Base-by-base conservation (phyloP, 2,329 filamentous ascomycete genomes). In the Cladosporium sp. region DNA sequence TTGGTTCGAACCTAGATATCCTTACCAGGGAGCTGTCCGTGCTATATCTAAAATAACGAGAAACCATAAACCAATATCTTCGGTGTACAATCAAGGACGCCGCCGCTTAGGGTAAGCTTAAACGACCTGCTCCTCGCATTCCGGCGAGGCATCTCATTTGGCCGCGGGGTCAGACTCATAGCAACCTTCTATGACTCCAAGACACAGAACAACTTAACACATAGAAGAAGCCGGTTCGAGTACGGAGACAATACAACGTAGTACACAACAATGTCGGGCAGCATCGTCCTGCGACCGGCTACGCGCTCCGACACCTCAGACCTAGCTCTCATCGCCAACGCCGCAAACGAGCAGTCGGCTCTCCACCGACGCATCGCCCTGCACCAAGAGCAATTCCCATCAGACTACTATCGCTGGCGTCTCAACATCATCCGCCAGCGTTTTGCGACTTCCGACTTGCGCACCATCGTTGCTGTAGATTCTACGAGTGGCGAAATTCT, bases 371-470 rank as follows among this genome's bases (percentile, higher is more conserved):
- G 56, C 23, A 59, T 59, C 28, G 56, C 56, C 14, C 56, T 29
- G 5, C 14, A 46, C 35, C 56, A 59, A 46, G 21, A 44, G n/a
- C 35, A 46, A 37, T 46, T 44, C 6, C 35, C 56, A 16, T 44
- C 56, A 5, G 56, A 59, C 37, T 59, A 59, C 35, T 40, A 40
- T 26, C 56, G 23, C 11, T 59, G 56, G 56, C 56, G 56, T 26
- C 56, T 59, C 23, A 59, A 59, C 10, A 59, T 59, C 56, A 46
- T 59, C 37, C 56, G 56, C 33, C 56, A 59, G 35, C 56, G 56
- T 16, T 59, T 59, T 16, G 35, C 56, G 21, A 59, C 56, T n/a
- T 26, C 56, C 7, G 35, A 59, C 8, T 23, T 59, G 11, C 56
- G 56, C 33, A 59, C 56, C 10, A 59, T 59, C 37, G 56, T 59